These are phyloP conservation scores for Niebla homalea DNA, from an alignment of 495 filamentous ascomycete genomes.

Conservation along the genomic window DNA sequence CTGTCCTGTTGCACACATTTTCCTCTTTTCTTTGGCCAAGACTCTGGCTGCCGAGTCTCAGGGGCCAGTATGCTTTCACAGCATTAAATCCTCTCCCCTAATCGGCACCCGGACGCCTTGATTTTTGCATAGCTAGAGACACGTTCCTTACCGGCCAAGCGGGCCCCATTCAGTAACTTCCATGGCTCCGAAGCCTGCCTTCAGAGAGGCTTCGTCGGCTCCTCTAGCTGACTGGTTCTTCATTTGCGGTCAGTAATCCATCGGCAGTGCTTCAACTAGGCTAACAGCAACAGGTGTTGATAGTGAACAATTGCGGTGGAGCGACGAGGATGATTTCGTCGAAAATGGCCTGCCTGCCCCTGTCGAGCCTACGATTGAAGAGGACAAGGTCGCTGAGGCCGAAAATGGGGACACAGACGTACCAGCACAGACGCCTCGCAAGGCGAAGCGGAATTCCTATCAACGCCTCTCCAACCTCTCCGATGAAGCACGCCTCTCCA, in stretches of 20 bases:
- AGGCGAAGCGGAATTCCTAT: slow-evolving; percentile 49
- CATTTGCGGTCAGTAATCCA: slow-evolving; percentile 83
- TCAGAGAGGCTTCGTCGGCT: slow-evolving; percentile 39
- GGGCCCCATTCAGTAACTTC: neutral
- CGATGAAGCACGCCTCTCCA: slow-evolving; percentile 49
- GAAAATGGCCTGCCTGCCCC: slow-evolving; percentile 36
- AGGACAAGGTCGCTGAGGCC: slow-evolving; percentile 56
- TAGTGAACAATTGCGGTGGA: slow-evolving; percentile 18
- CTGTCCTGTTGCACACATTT: too few species aligned
- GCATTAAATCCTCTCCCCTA: too few species aligned
- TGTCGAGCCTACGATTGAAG: slow-evolving; percentile 67
- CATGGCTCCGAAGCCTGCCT: slow-evolving; percentile 14
- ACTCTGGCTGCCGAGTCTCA: too few species aligned
- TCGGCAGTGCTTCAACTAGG: slow-evolving; percentile 31
- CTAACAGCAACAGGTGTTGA: slow-evolving; percentile 24
- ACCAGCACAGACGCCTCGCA: slow-evolving; percentile 39
- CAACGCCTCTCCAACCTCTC: slow-evolving; percentile 54
- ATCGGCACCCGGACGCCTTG: too few species aligned
- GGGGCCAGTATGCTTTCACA: too few species aligned
- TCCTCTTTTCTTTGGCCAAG: too few species aligned
- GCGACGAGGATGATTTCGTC: slow-evolving; percentile 40
- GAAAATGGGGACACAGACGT: slow-evolving; percentile 28
- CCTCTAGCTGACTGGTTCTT: slow-evolving; percentile 98
- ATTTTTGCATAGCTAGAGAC: too few species aligned
- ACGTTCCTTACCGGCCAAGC: too few species aligned